A percentile compares a stretch with the other conserved stretches of the same genome.
Evolutionary conservation across 2,329 filamentous ascomycete genomes (phyloP).

Genomic region (Pyricularia pennisetigena): DNA sequence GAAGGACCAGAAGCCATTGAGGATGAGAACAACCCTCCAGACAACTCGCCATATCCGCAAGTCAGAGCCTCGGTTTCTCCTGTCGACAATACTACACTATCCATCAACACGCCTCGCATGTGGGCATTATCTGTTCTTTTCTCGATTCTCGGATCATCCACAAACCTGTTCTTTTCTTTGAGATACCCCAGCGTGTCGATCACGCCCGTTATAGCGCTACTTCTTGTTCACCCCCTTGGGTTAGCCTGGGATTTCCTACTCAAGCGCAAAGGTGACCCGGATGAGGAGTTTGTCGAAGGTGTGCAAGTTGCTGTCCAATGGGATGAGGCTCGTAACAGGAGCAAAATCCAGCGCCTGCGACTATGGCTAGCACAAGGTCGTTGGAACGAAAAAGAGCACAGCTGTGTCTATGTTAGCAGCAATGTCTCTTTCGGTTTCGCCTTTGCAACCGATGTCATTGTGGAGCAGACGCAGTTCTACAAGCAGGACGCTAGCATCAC

Average conservation of each 20-base stretch:
- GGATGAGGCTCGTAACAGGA: constrained; percentile 12
- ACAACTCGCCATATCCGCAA: constrained; percentile 68
- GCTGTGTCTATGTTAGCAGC: constrained; percentile 81
- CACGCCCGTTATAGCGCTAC: constrained; percentile 76
- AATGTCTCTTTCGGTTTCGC: constrained; percentile 86
- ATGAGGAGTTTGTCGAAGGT: constrained; percentile 36
- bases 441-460: constrained; percentile 82
- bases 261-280: constrained; percentile 50
- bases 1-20: constrained; percentile 28
- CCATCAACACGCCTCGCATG: constrained; percentile 82
- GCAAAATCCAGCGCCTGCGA: constrained; percentile 36
- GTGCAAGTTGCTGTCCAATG: constrained; percentile 14
- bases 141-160: constrained; percentile 70
- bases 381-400: constrained; percentile 87
- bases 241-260: constrained; percentile 67
- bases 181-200: constrained; percentile 87
- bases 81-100: constrained; percentile 65
- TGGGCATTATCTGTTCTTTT: constrained; percentile 75
- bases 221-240: constrained; percentile 77
- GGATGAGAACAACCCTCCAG: constrained; percentile 42
- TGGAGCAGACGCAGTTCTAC: constrained; percentile 85
- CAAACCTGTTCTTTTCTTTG: constrained; percentile 81
- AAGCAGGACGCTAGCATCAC: constrained; percentile 66
- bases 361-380: constrained; percentile 70
- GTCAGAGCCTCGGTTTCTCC: constrained; percentile 72